Percentiles rank a stretch among this genome's conserved stretches.
These are phyloP conservation scores for Cladosporium austrohemisphaericum DNA, from an alignment of 2,329 filamentous ascomycete genomes.

Conservation along the genomic window DNA sequence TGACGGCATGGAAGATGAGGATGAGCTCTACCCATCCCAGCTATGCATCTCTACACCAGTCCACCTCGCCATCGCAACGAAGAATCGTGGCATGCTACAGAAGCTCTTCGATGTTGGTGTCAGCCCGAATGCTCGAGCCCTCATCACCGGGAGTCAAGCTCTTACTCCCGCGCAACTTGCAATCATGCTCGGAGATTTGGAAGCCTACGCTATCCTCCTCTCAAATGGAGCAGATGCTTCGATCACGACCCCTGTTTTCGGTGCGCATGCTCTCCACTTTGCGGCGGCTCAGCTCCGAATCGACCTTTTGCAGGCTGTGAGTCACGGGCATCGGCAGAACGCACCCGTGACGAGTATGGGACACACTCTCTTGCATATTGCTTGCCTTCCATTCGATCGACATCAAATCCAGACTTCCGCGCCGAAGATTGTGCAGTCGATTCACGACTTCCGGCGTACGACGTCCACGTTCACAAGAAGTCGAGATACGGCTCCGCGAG, in stretches of 20 bases:
- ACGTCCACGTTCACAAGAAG: no score
- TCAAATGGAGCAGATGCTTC: not conserved
- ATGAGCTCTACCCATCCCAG: not conserved
- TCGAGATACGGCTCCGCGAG: no score
- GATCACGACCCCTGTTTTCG: not conserved
- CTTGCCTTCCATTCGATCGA: no score
- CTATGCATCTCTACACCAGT: constrained; percentile 11
- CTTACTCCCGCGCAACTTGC: constrained; percentile 4
- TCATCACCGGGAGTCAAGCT: constrained; percentile 6
- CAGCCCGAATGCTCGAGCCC: constrained; percentile 3
- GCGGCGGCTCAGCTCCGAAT: not conserved
- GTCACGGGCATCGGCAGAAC: no score
- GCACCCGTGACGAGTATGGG: no score
- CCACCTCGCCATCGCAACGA: not conserved
- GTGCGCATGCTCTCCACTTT: constrained; percentile 2
- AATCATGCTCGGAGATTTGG: not conserved
- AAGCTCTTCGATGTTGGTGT: not conserved
- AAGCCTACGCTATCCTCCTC: not conserved
- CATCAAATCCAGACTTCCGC: no score
- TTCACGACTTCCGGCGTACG: no score
- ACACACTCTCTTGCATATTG: no score
- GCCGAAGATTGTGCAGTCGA: no score
- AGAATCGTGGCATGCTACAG: not conserved
- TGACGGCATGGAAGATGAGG: not conserved
- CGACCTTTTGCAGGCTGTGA: not conserved